phyloP scores from a whole-genome alignment of 257 asterid genomes.

The Solanum okadae region DNA sequence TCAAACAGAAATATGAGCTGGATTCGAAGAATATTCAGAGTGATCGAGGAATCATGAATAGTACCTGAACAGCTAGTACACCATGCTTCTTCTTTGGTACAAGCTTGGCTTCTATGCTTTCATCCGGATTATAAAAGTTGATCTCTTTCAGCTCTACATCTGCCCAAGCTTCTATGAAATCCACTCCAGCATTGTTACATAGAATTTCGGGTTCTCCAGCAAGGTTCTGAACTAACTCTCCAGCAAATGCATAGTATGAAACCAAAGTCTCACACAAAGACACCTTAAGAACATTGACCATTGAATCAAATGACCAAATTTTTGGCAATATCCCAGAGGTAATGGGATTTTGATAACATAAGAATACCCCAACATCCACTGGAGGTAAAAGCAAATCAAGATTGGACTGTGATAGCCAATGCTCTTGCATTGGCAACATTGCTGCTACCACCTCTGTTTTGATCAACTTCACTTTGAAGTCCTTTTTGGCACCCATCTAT shows the following conservation, averaged over 20 bases:
- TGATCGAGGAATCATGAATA: background rate
- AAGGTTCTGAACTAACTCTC: background rate
- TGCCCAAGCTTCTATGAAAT: background rate
- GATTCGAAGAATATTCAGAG: no score
- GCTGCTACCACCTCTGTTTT: background rate
- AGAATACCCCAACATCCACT: background rate
- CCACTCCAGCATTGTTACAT: background rate
- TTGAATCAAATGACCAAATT: background rate
- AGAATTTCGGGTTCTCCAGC: background rate
- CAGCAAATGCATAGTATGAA: background rate
- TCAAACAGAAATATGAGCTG: no score
- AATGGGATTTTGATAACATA: background rate
- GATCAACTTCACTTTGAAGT: background rate
- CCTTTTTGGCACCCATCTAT: background rate
- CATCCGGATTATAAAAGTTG: background rate
- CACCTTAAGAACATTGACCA: background rate
- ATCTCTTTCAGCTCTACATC: background rate
- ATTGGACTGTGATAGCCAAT: background rate
- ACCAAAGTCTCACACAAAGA: background rate
- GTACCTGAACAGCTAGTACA: background rate
- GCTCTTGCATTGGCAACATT: background rate
- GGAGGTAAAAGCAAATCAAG: background rate
- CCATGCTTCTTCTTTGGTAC: background rate
- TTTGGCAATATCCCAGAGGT: background rate
- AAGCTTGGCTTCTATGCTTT: background rate